Base-by-base conservation (phyloP, 2,329 filamentous ascomycete species). In the Epichloe gansuensis region DNA sequence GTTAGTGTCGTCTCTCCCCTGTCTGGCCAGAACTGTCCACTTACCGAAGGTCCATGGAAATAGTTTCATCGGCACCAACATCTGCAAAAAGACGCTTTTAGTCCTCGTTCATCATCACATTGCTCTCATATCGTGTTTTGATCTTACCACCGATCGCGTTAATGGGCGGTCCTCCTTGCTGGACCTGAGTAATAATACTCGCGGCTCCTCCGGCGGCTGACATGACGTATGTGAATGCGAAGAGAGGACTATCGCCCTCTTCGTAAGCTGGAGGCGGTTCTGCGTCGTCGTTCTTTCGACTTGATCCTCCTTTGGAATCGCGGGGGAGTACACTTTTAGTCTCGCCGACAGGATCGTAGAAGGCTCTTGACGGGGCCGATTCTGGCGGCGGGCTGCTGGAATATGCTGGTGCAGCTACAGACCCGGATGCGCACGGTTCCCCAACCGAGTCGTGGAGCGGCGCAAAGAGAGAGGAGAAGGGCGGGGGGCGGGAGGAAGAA, bases 121-220 rank as follows among this genome's bases (percentile, higher is more conserved):
- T 21, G 27, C 8, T 2, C 9, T 13, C 17, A 15, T 12, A n/a
- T 34, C 9, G 4, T 31, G 5, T 31, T 46, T 8, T 15, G 39
- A 15, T 56, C 77, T 64, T 72, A 89, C 87, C 87, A 80, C 87
- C 89, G 55, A 97, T 76, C 51, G 88, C 86, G 69, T 93, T 95
- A 61, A 96, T 82, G 39, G 90, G 87, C 62, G 89, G 87, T 49
- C 86, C 90, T 59, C 86, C 86, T 71, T 98, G 93, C 67, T 95
- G 90, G 62, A 98, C 93, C 74, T 98, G 93, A 71, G 93, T 98
- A 73, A 98, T 95, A 67, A 98, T 95, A 80, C 93, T 97, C 74
- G 90, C 85, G 62, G 90, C 87, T 74, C 90, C 91, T 77, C 91
- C 91, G 72, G 91, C 90, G 68, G 89, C 87, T 72, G 93, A 90